A percentile compares a stretch with the other conserved stretches of the same genome.
These are phyloP conservation scores for Schwanniomyces polymorphus DNA, from an alignment of 805 yeast genomes.

Conservation along the genomic window DNA sequence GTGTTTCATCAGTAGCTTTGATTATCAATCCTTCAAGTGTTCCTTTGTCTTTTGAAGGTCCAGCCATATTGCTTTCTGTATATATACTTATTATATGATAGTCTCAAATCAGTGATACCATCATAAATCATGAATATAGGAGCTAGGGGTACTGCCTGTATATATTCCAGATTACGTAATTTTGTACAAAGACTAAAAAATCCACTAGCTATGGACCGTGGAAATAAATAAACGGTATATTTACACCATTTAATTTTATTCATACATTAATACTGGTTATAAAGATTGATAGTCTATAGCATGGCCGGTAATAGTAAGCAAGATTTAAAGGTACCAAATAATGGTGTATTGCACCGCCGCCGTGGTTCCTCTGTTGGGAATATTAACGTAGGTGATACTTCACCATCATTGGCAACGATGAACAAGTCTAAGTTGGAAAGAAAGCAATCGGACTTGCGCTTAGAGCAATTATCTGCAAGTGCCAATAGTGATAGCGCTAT, in stretches of 20 bases:
- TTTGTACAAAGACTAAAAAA: too few species aligned
- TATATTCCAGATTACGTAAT: not conserved
- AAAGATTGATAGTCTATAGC: not conserved
- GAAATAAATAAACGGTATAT: not conserved
- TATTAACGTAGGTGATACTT: slow-evolving; percentile 69
- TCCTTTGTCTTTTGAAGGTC: not conserved
- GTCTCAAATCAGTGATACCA: not conserved
- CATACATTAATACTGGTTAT: not conserved
- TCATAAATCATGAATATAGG: not conserved
- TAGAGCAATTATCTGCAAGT: slow-evolving; percentile 26
- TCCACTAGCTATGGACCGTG: too few species aligned
- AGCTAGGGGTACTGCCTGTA: not conserved
- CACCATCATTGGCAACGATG: slow-evolving; percentile 67
- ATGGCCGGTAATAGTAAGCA: not conserved
- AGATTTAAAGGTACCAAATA: not conserved
- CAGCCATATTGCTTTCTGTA: slow-evolving; percentile 2
- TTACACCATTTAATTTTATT: not conserved
- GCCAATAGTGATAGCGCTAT: slow-evolving; percentile 50
- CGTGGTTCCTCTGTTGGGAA: slow-evolving; percentile 75
- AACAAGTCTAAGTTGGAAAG: slow-evolving; percentile 44
- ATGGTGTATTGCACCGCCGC: slow-evolving; percentile 20
- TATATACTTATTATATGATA: not conserved
- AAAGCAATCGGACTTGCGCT: slow-evolving; percentile 29
- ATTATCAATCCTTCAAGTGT: slow-evolving; percentile 22
- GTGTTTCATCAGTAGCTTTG: slow-evolving; percentile 41